Evolutionary conservation across 2,329 filamentous ascomycete genomes (phyloP).

Genomic region (Chrysosporium keratinophilum): DNA sequence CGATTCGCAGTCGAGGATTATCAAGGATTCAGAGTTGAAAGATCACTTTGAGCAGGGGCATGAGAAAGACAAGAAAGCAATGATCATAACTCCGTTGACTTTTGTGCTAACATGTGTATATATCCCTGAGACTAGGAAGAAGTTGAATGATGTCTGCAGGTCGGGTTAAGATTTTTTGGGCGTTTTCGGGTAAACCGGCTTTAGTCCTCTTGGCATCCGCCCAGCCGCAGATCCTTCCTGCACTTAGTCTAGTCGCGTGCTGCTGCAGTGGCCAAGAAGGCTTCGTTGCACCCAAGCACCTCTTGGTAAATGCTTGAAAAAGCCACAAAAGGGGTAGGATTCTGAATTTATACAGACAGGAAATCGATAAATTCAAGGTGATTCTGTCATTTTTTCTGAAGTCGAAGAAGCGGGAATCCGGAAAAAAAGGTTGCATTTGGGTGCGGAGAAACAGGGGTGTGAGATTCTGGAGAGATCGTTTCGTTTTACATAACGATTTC

Average conservation of each 20-base stretch:
- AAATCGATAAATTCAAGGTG: no score
- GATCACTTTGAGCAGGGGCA: no score
- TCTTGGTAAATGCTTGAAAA: conserved; percentile 5
- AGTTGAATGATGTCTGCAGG: neutral
- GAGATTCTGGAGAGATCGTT: neutral
- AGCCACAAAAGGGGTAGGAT: neutral
- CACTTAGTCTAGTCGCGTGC: neutral
- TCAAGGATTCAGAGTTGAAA: neutral
- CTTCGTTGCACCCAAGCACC: conserved; percentile 5
- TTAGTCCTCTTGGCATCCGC: neutral
- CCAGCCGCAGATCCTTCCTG: neutral
- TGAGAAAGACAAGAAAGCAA: neutral
- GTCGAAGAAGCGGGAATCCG: neutral
- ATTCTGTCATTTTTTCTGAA: neutral
- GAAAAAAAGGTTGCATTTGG: neutral
- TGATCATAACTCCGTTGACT: neutral
- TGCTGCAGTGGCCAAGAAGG: neutral
- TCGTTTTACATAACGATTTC: neutral
- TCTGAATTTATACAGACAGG: neutral
- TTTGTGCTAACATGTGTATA: neutral
- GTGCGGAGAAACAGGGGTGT: neutral
- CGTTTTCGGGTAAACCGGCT: neutral
- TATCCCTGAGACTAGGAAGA: neutral
- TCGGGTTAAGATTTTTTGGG: neutral
- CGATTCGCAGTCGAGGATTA: neutral